Percentiles rank a stretch among this genome's conserved stretches.
Evolutionary conservation across 805 yeast species (phyloP).

Genomic region (Saturnispora zaruensis): DNA sequence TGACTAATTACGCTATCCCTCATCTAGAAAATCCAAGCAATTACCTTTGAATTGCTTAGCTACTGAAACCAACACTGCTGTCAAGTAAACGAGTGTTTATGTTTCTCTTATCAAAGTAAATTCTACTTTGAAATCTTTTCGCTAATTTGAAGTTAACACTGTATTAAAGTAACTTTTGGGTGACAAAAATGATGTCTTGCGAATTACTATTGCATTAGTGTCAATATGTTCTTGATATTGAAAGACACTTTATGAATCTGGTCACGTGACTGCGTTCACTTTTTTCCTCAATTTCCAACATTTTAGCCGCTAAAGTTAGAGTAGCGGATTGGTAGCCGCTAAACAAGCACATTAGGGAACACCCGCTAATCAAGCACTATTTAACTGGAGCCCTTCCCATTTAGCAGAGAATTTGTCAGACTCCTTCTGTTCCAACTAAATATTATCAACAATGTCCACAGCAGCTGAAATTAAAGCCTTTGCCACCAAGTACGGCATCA

Average conservation of each 20-base stretch:
- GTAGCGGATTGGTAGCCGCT: neutral
- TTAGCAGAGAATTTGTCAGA: neutral
- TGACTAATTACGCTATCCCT: neutral
- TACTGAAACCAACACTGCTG: no score
- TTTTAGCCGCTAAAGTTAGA: neutral
- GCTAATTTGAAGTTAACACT: no score
- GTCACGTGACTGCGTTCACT: neutral
- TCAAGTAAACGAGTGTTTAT: no score
- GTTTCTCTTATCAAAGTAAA: no score
- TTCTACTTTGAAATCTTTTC: no score
- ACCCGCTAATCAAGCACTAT: neutral
- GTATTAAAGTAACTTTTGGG: no score
- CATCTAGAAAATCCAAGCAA: no score
- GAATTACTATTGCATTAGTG: no score
- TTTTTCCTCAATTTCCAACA: no score
- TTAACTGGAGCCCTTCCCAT: neutral
- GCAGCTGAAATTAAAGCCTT: slow-evolving; percentile 19
- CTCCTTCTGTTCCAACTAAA: neutral
- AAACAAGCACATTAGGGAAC: neutral
- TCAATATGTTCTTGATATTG: no score
- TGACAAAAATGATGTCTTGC: no score
- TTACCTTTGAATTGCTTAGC: no score
- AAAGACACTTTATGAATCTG: neutral
- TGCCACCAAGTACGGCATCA: slow-evolving; percentile 28
- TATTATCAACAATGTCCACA: slow-evolving; percentile 20